Evolutionary conservation across 768 basidiomycete species (phyloP).

Genomic region (Lactarius akahatsu): DNA sequence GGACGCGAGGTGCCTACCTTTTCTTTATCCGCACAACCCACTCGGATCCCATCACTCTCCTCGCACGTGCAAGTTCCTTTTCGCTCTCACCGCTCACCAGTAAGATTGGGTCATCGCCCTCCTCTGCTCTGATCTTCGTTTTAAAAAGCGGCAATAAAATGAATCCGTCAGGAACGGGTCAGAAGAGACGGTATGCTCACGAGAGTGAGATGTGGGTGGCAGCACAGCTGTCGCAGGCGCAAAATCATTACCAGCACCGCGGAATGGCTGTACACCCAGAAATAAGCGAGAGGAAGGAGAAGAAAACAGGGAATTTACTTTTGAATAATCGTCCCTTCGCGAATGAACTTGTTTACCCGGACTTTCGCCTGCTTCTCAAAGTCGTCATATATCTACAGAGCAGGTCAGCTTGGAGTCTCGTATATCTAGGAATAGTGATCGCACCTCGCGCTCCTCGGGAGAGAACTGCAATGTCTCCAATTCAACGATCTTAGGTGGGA

Average conservation of each 20-base stretch:
- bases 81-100: slow-evolving; percentile 49
- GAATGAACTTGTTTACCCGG: slow-evolving; percentile 58
- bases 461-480: slow-evolving; percentile 62
- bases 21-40: slow-evolving; percentile 36
- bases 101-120: slow-evolving; percentile 51
- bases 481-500: slow-evolving; percentile 60
- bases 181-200: slow-evolving; percentile 39
- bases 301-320: slow-evolving; percentile 41
- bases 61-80: slow-evolving; percentile 57
- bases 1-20: neutral
- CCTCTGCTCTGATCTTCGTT: slow-evolving; percentile 43
- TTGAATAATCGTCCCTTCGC: slow-evolving; percentile 64
- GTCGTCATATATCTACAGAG: slow-evolving; percentile 52
- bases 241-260: slow-evolving; percentile 63
- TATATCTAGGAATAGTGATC: slow-evolving; percentile 18
- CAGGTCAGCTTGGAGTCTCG: neutral
- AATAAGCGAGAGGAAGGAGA: neutral
- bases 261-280: slow-evolving; percentile 42
- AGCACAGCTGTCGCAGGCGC: slow-evolving; percentile 70
- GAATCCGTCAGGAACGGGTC: neutral
- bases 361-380: slow-evolving; percentile 57
- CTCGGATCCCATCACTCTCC: slow-evolving; percentile 44
- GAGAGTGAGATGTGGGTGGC: slow-evolving; percentile 69
- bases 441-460: slow-evolving; percentile 60
- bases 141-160: neutral